phyloP scores from a whole-genome alignment of 2,329 filamentous ascomycete genomes.

The Aspergillus fructus region DNA sequence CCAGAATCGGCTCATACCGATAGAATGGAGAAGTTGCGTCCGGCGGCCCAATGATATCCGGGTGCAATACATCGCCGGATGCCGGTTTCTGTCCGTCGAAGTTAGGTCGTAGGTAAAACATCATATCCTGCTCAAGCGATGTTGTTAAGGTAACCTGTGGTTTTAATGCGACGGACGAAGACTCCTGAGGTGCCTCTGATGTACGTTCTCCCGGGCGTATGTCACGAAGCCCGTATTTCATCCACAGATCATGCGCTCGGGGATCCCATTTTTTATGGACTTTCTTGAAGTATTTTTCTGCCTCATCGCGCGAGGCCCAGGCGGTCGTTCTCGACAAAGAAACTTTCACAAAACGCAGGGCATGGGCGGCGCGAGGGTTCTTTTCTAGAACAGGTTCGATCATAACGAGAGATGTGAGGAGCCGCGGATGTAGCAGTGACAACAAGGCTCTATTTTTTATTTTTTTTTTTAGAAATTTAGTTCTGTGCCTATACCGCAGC shows the following conservation, averaged over 20 bases:
- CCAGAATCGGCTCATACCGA: constrained; percentile 3
- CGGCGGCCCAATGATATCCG: constrained; percentile 5
- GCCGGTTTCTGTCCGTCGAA: constrained; percentile 2
- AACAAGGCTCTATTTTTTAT: constrained; percentile 51
- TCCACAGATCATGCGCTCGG: constrained; percentile 8
- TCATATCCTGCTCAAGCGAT: constrained; percentile 75
- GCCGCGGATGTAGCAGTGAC: constrained; percentile 71
- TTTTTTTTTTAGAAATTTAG: not conserved
- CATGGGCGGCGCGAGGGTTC: not conserved
- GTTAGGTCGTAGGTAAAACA: constrained; percentile 33
- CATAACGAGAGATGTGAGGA: constrained; percentile 69
- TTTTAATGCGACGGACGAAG: constrained; percentile 46
- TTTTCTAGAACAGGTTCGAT: constrained; percentile 58
- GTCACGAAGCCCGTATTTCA: constrained; percentile 14
- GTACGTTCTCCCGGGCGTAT: not conserved
- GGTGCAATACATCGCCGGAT: not conserved
- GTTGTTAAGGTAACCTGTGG: constrained; percentile 54
- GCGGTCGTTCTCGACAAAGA: constrained; percentile 1
- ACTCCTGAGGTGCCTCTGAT: not conserved
- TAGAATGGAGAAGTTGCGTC: constrained; percentile 4
- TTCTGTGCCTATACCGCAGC: not conserved
- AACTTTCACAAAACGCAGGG: not conserved
- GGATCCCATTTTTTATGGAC: constrained; percentile 11
- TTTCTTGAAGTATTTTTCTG: constrained; percentile 3
- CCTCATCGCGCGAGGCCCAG: constrained; percentile 11